Base-by-base conservation (phyloP, 768 basidiomycete genomes). In the Pleurotus ostreatus region DNA sequence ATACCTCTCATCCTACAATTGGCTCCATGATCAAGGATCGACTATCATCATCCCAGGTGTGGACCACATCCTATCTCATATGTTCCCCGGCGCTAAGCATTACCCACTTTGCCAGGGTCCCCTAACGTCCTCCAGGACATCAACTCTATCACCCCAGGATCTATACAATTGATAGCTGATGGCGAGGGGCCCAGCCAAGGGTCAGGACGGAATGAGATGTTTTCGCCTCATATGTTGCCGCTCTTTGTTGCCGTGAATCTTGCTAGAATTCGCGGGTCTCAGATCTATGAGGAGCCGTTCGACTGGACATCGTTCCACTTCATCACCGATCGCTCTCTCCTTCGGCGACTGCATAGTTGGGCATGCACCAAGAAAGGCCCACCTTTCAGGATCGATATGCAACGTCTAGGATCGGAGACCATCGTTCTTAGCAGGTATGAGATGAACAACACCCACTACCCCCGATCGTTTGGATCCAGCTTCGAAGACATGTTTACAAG, bases 311-410 rank as follows among this genome's bases (percentile, higher is more conserved):
- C 66, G 4, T 70, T 81, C 43, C 75, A 79, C 48, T 68, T 78
- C 49, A 70, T 89, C 58, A 83, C 85, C 0, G 87, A 89, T 62
- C 77, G 89, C 25, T 89, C 88, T 61, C 74, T 73, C 22, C 69
- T 89, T 13, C 77, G 87, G 20, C 88, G 86, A 65, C 69, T 90
- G 38, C 63, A 83, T 16, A 73, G 82, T 20, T 87, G 83, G 84
- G 65, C 64, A 12, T 34, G 30, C 8, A 9, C 8, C 9, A 11
- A 34, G 30, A 69, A 68, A 8, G 57, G 62, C 15, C 63, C 69
- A 9, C 60, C 57, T 2, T 92, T 91, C 63, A 73, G 89, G 18
- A 87, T 92, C 59, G 88, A 92, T 56, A 59, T 84, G 3, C 82
- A 91, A 63, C 71, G 88, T n/a, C 77, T 74, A 0, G 86, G 88